Percentiles rank a stretch among this genome's conserved stretches.
Evolutionary conservation across 176 grass and related monocot genomes (phyloP).

Genomic region (Chloris gayana): DNA sequence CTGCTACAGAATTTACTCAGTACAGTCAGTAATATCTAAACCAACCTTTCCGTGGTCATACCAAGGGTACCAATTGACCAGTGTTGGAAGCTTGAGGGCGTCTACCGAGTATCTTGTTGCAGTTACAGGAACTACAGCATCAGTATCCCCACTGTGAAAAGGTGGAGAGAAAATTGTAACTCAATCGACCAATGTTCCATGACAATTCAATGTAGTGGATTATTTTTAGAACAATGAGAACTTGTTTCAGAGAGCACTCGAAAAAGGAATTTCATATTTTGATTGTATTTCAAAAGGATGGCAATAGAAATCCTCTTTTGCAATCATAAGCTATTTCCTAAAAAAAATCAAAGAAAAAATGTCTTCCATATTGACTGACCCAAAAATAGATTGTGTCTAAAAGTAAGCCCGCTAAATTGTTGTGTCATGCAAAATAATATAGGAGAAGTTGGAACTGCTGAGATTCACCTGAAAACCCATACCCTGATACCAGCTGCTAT

Average conservation of each 20-base stretch:
- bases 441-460: conserved; percentile 14
- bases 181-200: not conserved
- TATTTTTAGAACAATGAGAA: conserved; percentile 12
- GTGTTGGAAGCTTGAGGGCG: conserved; percentile 74
- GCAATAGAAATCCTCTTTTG: not conserved
- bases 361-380: not conserved
- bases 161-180: conserved; percentile 3
- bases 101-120: conserved; percentile 92
- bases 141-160: conserved; percentile 77
- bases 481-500: conserved; percentile 89
- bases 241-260: not conserved
- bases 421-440: conserved; percentile 31
- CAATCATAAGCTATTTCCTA: not conserved
- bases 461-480: conserved; percentile 89
- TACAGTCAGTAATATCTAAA: conserved; percentile 2
- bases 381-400: not conserved
- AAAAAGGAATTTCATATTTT: not conserved
- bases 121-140: conserved; percentile 96
- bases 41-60: conserved; percentile 82
- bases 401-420: not conserved
- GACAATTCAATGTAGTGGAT: not conserved
- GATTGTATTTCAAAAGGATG: not conserved
- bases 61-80: conserved; percentile 88
- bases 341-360: not conserved
- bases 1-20: not conserved